phyloP scores from a whole-genome alignment of 1,139 yeast genomes.

The Geotrichum candidum region DNA sequence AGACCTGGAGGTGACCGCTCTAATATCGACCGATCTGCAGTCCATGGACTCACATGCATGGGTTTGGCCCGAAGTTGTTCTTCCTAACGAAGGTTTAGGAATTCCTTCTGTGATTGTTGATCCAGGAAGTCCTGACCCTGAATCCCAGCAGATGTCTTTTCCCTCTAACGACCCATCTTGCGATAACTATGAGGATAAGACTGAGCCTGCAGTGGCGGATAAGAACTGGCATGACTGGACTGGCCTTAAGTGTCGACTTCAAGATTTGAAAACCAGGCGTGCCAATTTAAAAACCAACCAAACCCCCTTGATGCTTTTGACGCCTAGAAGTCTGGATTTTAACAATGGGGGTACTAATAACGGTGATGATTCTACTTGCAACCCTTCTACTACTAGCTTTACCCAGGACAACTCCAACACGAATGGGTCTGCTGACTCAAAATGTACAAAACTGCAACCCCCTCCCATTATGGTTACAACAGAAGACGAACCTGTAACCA shows the following conservation, averaged over 20 bases:
- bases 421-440: background rate
- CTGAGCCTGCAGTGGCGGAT: background rate
- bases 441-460: background rate
- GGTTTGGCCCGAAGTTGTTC: constrained; percentile 23
- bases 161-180: background rate
- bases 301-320: background rate
- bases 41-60: constrained; percentile 24
- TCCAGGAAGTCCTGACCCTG: constrained; percentile 6
- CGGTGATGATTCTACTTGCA: background rate
- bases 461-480: background rate
- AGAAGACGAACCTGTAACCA: background rate
- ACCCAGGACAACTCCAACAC: background rate
- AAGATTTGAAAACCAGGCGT: background rate
- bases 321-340: background rate
- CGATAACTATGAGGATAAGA: background rate
- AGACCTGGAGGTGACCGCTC: constrained; percentile 27
- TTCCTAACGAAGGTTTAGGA: background rate
- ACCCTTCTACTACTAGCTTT: background rate
- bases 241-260: background rate
- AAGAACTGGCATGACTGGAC: background rate
- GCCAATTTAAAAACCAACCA: background rate
- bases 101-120: constrained; percentile 10
- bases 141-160: background rate
- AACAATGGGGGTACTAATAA: background rate
- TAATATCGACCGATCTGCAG: constrained; percentile 27